Evolutionary conservation across 192 early-diverging fungal species (phyloP).

Genomic region (Chytriomyces sp.): DNA sequence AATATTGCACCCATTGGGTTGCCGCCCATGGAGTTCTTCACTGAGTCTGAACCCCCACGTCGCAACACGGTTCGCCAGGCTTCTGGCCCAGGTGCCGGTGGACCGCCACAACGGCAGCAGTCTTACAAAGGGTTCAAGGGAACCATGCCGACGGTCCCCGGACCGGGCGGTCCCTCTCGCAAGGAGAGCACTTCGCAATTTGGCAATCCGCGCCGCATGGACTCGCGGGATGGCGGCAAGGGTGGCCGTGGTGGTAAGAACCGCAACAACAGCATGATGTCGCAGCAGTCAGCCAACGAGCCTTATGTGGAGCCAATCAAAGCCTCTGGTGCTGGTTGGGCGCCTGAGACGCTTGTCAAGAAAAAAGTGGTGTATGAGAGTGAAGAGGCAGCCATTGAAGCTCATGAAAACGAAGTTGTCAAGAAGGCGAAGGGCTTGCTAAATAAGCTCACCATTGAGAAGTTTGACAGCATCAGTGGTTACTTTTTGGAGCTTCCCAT

Average conservation of each 20-base stretch:
- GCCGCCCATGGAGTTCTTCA: constrained; percentile 50
- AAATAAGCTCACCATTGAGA: constrained; percentile 97
- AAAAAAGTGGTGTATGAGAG: constrained; percentile 34
- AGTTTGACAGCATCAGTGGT: constrained; percentile 83
- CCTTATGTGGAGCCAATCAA: constrained; percentile 72
- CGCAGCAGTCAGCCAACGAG: not conserved
- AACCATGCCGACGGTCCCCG: constrained; percentile 13
- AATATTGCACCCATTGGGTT: constrained; percentile 60
- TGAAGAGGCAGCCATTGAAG: constrained; percentile 38
- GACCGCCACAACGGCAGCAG: not conserved
- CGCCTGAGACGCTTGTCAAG: constrained; percentile 47
- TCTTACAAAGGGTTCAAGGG: not conserved
- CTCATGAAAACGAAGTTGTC: constrained; percentile 19
- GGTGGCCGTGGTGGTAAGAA: constrained; percentile 27
- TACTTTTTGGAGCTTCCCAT: constrained; percentile 83
- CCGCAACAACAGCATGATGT: not conserved
- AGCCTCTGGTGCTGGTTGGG: constrained; percentile 83
- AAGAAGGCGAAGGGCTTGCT: constrained; percentile 84
- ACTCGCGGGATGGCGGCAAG: constrained; percentile 4
- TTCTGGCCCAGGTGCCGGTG: constrained; percentile 30
- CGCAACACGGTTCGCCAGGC: constrained; percentile 33
- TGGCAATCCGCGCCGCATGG: constrained; percentile 18
- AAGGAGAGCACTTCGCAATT: not conserved
- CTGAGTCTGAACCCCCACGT: constrained; percentile 31
- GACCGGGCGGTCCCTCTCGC: not conserved